Evolutionary conservation across 2,329 filamentous ascomycete genomes (phyloP), one percentile per base, ranked within the genome.

Genomic region (Cladosporium oxysporum): DNA sequence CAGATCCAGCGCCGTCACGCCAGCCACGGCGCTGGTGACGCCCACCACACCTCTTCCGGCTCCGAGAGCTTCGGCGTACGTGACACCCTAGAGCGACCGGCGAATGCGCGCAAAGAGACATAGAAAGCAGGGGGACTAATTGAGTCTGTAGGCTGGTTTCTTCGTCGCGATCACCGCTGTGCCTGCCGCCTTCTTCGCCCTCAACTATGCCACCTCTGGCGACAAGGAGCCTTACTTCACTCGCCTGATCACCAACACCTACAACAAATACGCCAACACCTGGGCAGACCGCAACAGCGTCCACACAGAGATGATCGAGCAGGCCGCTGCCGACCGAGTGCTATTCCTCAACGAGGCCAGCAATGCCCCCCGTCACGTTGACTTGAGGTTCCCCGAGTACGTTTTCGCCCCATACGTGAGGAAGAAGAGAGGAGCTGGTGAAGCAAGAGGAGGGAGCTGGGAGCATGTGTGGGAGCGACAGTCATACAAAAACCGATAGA

Each of bases 341-440:
- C 75, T 90, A 70, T 89, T 89, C 75, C 66, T 78, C 69, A 80
- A 81, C 69, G 76, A 76, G 72, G 79, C 82, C 33, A 81, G 78
- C 66, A 72, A 78, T 26, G 78, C 81, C 69, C 80, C 78, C 63
- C 72, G 73, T 57, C 76, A 82, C 70, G 79, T 87, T 53, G 82
- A 87, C 23, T 76, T 90, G 76, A 85, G 79, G 74, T 87, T 85
- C 72, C 87, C 85, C 37, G 88, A 91, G 88, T 91, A 84, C 68
- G 88, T 85, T 35, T 52, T 11, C 8, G 28, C 59, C 31, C 35
- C 31, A 16, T 7, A 23, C 21, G 14, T 26, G 18, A 16, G 23
- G 8, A 11, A n/a, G 1, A 11, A 4, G 37, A 58, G 55, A 58
- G 33, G n/a, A 11, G n/a, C 6, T 21, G 41, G 4, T 11, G 41